phyloP scores from a whole-genome alignment of 106 monocot species.

The Cymbidium sinense region DNA sequence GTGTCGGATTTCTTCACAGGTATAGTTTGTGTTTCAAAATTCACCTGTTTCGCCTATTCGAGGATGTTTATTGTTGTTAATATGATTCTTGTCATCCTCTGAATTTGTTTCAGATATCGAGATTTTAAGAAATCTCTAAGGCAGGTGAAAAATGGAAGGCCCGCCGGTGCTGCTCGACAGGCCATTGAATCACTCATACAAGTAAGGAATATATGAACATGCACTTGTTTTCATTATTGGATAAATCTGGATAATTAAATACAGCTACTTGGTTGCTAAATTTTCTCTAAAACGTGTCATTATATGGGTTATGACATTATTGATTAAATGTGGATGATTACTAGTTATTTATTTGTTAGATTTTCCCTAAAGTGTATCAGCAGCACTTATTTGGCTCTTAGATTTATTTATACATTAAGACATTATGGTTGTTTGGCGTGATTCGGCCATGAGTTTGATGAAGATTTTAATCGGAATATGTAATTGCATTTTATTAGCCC shows the following conservation, averaged over 20 bases:
- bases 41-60: neutral
- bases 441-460: neutral
- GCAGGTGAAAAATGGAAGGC: constrained; percentile 32
- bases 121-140: constrained; percentile 88
- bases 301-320: neutral
- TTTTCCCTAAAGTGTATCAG: neutral
- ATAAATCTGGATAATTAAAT: neutral
- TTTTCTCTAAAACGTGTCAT: neutral
- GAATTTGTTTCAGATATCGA: constrained; percentile 54
- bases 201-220: constrained; percentile 27
- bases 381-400: neutral
- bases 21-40: constrained; percentile 14
- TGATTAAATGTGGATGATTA: too few species aligned
- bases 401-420: neutral
- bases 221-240: neutral
- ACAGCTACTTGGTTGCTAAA: neutral
- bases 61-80: neutral
- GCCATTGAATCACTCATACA: constrained; percentile 66
- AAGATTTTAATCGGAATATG: too few species aligned
- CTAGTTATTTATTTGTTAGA: neutral
- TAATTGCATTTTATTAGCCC: neutral
- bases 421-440: neutral
- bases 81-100: neutral
- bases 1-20: constrained; percentile 94
- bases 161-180: constrained; percentile 40